Evolutionary conservation across 306 rosid species (phyloP), one percentile per base, ranked within the genome.

Genomic region (Ormosia emarginata): DNA sequence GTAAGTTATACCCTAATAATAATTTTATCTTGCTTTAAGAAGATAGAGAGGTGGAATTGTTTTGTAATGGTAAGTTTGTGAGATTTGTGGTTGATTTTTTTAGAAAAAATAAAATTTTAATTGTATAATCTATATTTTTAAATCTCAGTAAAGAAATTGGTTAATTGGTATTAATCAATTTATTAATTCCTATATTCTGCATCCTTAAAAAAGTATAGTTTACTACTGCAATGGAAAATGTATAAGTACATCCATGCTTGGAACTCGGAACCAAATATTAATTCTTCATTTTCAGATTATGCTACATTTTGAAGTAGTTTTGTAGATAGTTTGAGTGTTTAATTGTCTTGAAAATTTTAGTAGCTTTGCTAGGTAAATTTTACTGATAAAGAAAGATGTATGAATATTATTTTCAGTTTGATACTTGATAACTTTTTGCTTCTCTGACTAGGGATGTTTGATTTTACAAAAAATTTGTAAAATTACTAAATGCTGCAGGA

Each of bases 401-500:
- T 2, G 71, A 39, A 2, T 40, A 8, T 49, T 36, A 12, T 5
- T 30, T 52, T 9, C 41, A 9, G 32, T 12, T 66, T 63, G 11
- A 32, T 73, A n/a, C 7, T 37, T 39, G 44, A 46, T 44, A 29
- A 29, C 62, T 43, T 56, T 65, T 10, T 79, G 46, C 71, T 78
- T 72, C 65, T 77, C 47, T 72, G 49, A 34, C 14, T 9, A 12
- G 8, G 66, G 66, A 72, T 65, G 39, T 66, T 49, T 39, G 44
- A 71, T 76, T 46, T 15, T 17, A 40, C 55, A 49, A 47, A n/a
- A 57, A 57, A 41, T 75, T 44, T 46, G 41, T 24, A 13, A 29
- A 40, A 52, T 67, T 63, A 55, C 30, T 15, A 11, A 80, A 69
- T 30, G 30, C 71, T 86, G 34, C 74, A 90, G 89, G 85, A 40